Evolutionary conservation across 2,329 filamentous ascomycete genomes (phyloP).

Genomic region (Neofusicoccum sp.): DNA sequence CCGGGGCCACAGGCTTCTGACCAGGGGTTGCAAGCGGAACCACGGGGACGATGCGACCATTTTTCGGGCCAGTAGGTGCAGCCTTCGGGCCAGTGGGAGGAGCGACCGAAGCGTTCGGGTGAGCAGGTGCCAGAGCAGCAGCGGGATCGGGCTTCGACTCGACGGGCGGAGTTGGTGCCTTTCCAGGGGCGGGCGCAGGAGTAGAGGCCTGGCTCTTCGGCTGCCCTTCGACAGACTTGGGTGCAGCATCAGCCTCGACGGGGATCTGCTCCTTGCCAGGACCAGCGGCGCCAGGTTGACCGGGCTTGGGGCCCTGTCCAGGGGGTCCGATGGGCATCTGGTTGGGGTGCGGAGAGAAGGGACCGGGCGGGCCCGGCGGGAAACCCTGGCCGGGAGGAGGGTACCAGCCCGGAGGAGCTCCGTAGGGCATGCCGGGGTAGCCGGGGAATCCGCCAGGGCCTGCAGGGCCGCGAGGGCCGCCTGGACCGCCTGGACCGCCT

Average conservation of each 20-base stretch:
- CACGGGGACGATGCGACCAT: constrained; percentile 60
- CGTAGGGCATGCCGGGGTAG: constrained; percentile 75
- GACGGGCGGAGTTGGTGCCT: constrained; percentile 56
- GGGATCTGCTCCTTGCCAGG: constrained; percentile 32
- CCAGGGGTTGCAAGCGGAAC: constrained; percentile 58
- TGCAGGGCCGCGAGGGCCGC: constrained; percentile 33
- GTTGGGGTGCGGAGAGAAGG: constrained; percentile 60
- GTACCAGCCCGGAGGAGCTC: constrained; percentile 75
- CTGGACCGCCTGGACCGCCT: constrained; percentile 23
- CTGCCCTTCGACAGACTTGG: constrained; percentile 49
- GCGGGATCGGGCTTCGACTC: constrained; percentile 66
- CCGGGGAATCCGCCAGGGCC: constrained; percentile 53
- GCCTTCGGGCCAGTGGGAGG: constrained; percentile 34
- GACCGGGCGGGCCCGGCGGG: constrained; percentile 61
- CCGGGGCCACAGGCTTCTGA: constrained; percentile 35
- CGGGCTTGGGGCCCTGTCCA: constrained; percentile 39
- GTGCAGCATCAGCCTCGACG: constrained; percentile 46
- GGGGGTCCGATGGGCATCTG: constrained; percentile 58
- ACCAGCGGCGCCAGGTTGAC: constrained; percentile 29
- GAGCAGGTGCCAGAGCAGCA: constrained; percentile 54
- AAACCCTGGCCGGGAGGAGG: constrained; percentile 73
- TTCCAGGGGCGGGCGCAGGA: constrained; percentile 39
- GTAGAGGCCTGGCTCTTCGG: constrained; percentile 50
- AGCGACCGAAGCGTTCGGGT: constrained; percentile 36
- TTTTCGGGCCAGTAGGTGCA: constrained; percentile 44